These are phyloP conservation scores for Acer saccharum DNA, from an alignment of 345 rosid species.

Conservation along the genomic window DNA sequence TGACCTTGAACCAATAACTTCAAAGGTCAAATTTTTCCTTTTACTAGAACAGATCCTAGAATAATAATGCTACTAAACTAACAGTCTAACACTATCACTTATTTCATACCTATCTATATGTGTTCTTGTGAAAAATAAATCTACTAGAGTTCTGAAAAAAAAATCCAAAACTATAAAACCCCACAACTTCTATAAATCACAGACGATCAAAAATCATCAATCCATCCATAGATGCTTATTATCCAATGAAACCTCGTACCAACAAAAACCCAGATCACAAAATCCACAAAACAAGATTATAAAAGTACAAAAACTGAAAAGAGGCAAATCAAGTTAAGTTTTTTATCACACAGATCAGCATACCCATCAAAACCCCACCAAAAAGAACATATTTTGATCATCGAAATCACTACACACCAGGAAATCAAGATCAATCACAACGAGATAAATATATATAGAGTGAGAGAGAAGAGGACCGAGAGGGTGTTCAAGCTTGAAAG, in stretches of 20 bases:
- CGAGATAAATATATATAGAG: background rate
- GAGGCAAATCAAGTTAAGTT: background rate
- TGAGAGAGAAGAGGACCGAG: conserved; percentile 49
- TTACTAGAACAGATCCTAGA: background rate
- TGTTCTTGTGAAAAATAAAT: background rate
- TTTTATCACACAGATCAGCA: background rate
- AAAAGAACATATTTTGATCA: background rate
- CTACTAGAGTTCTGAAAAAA: background rate
- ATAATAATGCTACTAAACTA: background rate
- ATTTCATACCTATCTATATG: background rate
- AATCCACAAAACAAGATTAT: background rate
- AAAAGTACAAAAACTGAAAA: background rate
- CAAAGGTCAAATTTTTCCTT: background rate
- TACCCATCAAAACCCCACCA: background rate
- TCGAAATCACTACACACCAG: background rate
- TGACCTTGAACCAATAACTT: background rate
- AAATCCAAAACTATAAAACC: background rate
- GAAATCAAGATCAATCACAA: background rate
- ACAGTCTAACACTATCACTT: no score
- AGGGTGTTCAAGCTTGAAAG: conserved; percentile 82
- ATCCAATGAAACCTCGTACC: background rate
- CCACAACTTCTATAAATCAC: background rate
- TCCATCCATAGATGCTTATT: background rate
- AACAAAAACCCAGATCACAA: conserved; percentile 17
- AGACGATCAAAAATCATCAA: background rate